Percentiles rank a stretch among this genome's conserved stretches.
These are phyloP conservation scores for Aspergillus saccharolyticus DNA, from an alignment of 495 filamentous ascomycete genomes.

Conservation along the genomic window DNA sequence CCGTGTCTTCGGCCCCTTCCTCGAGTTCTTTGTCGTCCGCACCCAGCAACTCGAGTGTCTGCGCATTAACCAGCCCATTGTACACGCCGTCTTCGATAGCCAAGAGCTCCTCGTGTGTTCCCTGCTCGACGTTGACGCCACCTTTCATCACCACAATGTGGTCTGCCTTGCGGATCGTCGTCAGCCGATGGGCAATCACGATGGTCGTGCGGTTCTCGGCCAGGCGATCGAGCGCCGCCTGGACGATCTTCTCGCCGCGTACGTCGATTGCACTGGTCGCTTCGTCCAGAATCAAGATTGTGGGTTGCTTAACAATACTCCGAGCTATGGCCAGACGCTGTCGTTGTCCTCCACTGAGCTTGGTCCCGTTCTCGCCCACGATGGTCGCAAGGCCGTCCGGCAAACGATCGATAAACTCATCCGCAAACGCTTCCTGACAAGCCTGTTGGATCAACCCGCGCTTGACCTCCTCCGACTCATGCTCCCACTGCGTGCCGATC, in stretches of 20 bases:
- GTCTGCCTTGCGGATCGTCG: conserved; percentile 50
- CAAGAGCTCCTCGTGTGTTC: conserved; percentile 43
- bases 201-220: conserved; percentile 37
- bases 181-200: conserved; percentile 52
- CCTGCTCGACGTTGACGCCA: conserved; percentile 45
- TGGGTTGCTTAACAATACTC: conserved; percentile 76
- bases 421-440: conserved; percentile 23
- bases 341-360: conserved; percentile 44
- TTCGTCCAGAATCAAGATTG: conserved; percentile 65
- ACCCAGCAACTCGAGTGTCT: conserved; percentile 18
- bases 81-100: conserved; percentile 37
- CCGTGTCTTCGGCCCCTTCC: conserved; percentile 29
- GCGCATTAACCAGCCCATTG: conserved; percentile 34
- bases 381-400: conserved; percentile 31
- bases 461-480: conserved; percentile 46
- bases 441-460: conserved; percentile 29
- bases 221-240: conserved; percentile 38
- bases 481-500: conserved; percentile 54
- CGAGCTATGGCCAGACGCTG: conserved; percentile 66
- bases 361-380: conserved; percentile 30
- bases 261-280: conserved; percentile 49
- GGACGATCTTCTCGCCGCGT: conserved; percentile 41
- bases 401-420: conserved; percentile 31
- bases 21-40: conserved; percentile 10
- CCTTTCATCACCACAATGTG: conserved; percentile 49